Percentiles rank a stretch among this genome's conserved stretches.
These are phyloP conservation scores for Colletotrichum nymphaeae DNA, from an alignment of 2,329 filamentous ascomycete species.

Conservation along the genomic window DNA sequence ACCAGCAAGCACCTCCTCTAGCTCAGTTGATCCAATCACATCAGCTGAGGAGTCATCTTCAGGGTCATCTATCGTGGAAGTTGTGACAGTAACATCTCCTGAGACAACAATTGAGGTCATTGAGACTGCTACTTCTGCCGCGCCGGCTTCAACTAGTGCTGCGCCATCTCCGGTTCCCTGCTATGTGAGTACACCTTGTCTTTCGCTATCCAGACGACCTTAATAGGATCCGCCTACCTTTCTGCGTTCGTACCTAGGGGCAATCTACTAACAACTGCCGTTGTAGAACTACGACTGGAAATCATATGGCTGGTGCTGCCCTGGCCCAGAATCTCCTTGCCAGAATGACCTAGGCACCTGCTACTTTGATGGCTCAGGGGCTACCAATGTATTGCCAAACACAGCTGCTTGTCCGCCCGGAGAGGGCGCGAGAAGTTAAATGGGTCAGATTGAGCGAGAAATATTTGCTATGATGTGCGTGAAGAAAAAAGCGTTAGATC, in stretches of 20 bases:
- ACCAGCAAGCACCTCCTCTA: background rate
- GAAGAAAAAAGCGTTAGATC: too few relatives aligned
- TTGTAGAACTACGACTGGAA: background rate
- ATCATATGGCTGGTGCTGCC: background rate
- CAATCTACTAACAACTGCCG: background rate
- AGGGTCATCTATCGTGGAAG: background rate
- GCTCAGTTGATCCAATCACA: background rate
- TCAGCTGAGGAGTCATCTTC: background rate
- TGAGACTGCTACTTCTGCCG: background rate
- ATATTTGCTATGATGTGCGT: too few relatives aligned
- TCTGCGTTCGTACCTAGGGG: too few relatives aligned
- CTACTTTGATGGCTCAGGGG: background rate
- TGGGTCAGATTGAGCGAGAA: too few relatives aligned
- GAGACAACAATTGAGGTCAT: background rate
- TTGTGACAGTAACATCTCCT: background rate
- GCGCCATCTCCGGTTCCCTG: slow-evolving; percentile 12
- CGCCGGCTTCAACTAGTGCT: background rate
- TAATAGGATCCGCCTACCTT: background rate
- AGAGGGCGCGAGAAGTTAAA: background rate
- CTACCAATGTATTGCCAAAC: background rate
- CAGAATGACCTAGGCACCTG: background rate
- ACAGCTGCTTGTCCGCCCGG: background rate
- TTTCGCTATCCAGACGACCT: background rate
- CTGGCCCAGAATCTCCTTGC: background rate
- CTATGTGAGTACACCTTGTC: slow-evolving; percentile 4